Conservation (phyloP, 768 basidiomycete genomes). For the Kwoniella heveanensis region DNA sequence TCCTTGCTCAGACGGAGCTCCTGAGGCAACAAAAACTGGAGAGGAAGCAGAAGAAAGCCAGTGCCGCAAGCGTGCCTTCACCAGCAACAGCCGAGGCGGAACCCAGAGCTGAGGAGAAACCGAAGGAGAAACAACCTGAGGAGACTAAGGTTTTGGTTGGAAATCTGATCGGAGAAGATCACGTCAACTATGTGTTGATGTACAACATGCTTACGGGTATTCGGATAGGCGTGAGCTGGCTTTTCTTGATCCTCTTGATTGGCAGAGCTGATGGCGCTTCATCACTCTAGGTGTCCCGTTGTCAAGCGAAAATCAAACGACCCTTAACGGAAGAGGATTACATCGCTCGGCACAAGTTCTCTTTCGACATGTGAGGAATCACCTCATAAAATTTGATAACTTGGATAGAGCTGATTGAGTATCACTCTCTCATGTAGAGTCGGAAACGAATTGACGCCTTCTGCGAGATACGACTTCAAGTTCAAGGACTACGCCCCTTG, state of each 20-base stretch:
- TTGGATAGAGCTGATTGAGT: too few relatives aligned
- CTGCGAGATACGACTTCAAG: slow-evolving; percentile 98
- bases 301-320: slow-evolving; percentile 91
- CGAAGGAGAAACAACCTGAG: slow-evolving; percentile 41
- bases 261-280: slow-evolving; percentile 11
- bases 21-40: slow-evolving; percentile 76
- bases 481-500: slow-evolving; percentile 99
- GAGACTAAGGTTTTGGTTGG: slow-evolving; percentile 75
- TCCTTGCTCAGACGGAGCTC: slow-evolving; percentile 83
- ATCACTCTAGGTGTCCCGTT: slow-evolving; percentile 77
- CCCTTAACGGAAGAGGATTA: slow-evolving; percentile 85
- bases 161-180: slow-evolving; percentile 95
- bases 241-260: not conserved
- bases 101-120: slow-evolving; percentile 9
- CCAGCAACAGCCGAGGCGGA: slow-evolving; percentile 10
- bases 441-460: slow-evolving; percentile 97
- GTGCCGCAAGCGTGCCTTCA: slow-evolving; percentile 17
- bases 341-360: slow-evolving; percentile 84
- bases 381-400: not conserved
- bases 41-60: slow-evolving; percentile 63
- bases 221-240: slow-evolving; percentile 80
- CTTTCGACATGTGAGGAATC: slow-evolving; percentile 84
- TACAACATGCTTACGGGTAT: slow-evolving; percentile 99
- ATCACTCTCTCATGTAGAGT: slow-evolving; percentile 61
- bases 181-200: slow-evolving; percentile 98